Percentiles rank a stretch among this genome's conserved stretches.
These are phyloP conservation scores for Coemansia sp. DNA, from an alignment of 192 early-diverging fungal genomes.

Conservation along the genomic window DNA sequence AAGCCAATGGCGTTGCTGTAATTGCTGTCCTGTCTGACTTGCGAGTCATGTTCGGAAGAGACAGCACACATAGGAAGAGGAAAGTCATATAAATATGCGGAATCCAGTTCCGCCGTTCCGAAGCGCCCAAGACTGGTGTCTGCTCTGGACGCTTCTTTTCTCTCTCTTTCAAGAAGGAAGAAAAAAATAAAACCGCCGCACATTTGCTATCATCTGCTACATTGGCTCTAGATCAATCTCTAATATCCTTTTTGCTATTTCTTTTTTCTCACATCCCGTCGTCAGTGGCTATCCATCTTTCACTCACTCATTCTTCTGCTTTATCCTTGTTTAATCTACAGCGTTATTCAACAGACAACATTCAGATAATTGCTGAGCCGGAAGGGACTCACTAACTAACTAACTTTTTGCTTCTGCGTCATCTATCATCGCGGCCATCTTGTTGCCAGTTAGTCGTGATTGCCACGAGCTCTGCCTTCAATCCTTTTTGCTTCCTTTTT, in stretches of 20 bases:
- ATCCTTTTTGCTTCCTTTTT: slow-evolving; percentile 13
- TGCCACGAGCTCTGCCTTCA: slow-evolving; percentile 2
- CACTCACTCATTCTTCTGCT: neutral
- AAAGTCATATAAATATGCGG: neutral
- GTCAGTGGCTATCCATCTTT: neutral
- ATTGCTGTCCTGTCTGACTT: neutral
- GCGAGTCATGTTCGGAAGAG: neutral
- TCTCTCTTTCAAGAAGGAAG: neutral
- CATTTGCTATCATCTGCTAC: too few species aligned
- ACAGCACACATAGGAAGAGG: too few species aligned
- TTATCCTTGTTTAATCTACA: neutral
- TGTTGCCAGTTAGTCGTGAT: slow-evolving; percentile 1
- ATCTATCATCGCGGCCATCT: slow-evolving; percentile 2
- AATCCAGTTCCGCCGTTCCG: neutral
- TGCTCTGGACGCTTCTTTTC: neutral
- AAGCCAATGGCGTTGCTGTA: slow-evolving; percentile 1
- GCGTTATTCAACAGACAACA: too few species aligned
- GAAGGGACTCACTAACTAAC: too few species aligned
- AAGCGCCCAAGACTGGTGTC: neutral
- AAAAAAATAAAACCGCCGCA: too few species aligned
- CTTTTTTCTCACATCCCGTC: neutral
- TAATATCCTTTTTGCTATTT: neutral
- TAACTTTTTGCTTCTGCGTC: too few species aligned
- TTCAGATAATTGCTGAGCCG: too few species aligned
- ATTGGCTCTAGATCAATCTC: neutral